Evolutionary conservation across 1,139 yeast species (phyloP), one percentile per base, ranked within the genome.

Genomic region (Kodamaea ohmeri): DNA sequence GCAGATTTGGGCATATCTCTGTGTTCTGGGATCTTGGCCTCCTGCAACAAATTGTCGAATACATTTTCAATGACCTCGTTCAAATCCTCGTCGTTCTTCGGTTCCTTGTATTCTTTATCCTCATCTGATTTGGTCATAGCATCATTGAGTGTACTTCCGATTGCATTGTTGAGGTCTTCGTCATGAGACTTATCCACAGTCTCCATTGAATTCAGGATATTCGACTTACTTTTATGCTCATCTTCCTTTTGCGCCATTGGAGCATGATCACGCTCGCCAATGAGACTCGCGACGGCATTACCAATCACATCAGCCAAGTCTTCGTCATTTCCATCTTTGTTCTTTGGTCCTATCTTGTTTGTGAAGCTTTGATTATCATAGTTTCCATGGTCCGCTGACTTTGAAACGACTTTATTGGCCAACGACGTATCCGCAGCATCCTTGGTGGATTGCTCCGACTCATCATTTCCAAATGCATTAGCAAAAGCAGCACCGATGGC

Each of bases 301-400:
- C 60, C 63, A 19, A 61, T 62, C 3, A 64, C 67, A 25, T 51
- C 56, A 30, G 56, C 56, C 16, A 58, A 47, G 29, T 58, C 63
- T 14, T 49, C 38, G 25, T 51, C 54, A 4, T 48, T 51, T 4
- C 42, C 41, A 21, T 13, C 12, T 13, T 24, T 24, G 26, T 6
- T 6, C 13, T 7, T 6, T 13, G 9, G 22, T 20, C 8, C 22
- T 20, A 7, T 20, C 8, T 20, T 7, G 9, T 9, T 20, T 20
- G 9, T 20, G n/a, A n/a, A n/a, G n/a, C n/a, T n/a, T n/a, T n/a
- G n/a, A n/a, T n/a, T n/a, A n/a, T n/a, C n/a, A n/a, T n/a, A n/a
- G n/a, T n/a, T n/a, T n/a, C n/a, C n/a, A n/a, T n/a, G n/a, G n/a
- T n/a, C n/a, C n/a, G n/a, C n/a, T n/a, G n/a, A n/a, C n/a, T n/a